A percentile compares a stretch with the other conserved stretches of the same genome.
phyloP scores from a whole-genome alignment of 768 basidiomycete genomes.

The Tricholoma bakamatsutake region DNA sequence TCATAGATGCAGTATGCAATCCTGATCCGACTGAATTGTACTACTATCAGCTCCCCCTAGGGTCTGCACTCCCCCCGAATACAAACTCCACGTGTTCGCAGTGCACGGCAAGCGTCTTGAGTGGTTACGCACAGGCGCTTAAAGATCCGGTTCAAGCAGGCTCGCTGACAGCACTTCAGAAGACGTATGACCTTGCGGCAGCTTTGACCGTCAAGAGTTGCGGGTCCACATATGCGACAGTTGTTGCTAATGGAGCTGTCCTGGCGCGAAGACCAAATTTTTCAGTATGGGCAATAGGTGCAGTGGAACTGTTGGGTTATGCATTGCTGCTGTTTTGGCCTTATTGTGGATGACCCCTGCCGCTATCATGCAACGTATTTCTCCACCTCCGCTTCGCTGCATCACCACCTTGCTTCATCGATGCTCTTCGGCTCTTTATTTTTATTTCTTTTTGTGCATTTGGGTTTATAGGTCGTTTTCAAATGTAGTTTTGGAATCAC shows the following conservation, averaged over 20 bases:
- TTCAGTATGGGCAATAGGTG: slow-evolving; percentile 2
- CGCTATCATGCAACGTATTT: neutral
- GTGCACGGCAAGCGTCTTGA: slow-evolving; percentile 59
- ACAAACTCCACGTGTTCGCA: slow-evolving; percentile 52
- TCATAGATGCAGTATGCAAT: slow-evolving; percentile 53
- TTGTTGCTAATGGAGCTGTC: slow-evolving; percentile 10
- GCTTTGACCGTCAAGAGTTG: slow-evolving; percentile 41
- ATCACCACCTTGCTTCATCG: neutral
- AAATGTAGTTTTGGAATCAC: neutral
- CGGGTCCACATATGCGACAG: slow-evolving; percentile 41
- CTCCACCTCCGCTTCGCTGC: neutral
- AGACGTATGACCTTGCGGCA: slow-evolving; percentile 46
- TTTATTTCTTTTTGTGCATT: neutral
- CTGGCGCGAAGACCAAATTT: neutral
- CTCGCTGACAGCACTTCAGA: slow-evolving; percentile 22
- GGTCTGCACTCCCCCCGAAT: slow-evolving; percentile 42
- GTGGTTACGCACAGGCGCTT: slow-evolving; percentile 43
- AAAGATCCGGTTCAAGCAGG: slow-evolving; percentile 17
- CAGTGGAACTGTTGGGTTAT: neutral
- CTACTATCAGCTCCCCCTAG: slow-evolving; percentile 66
- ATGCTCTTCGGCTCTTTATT: neutral
- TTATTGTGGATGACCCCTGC: neutral
- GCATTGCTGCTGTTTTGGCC: neutral
- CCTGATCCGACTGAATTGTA: slow-evolving; percentile 62
- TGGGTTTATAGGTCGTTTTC: neutral